Base-by-base conservation (phyloP, 164 flowering plant genomes). In the Tetrastigma voinierianum region DNA sequence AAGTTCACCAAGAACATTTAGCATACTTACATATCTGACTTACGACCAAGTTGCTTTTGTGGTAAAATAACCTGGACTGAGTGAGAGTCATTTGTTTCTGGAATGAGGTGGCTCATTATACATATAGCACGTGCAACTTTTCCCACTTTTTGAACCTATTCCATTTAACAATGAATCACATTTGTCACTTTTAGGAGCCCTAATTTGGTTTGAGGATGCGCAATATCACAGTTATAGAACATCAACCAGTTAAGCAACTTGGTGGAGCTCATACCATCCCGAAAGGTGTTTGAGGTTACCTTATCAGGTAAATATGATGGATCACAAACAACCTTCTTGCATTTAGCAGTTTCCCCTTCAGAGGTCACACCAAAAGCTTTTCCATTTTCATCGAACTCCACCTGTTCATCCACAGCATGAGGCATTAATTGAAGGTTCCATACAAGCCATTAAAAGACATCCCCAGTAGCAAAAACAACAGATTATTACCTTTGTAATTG, bases 311-410 rank as follows among this genome's bases (percentile, higher is more conserved):
- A 74, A 77, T 95, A 95, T 59, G 96, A 89, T 53, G 98, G 96
- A 77, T 90, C 97, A 51, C 98, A 95, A 14, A 92, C 98, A 70
- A 95, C 91, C 82, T 95, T 95, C 77, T 91, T 95, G 89, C 98
- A 90, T 72, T 89, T 91, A 3, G 98, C 97, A 67, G 97, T 95
- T 86, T 95, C 97, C 65, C 98, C 97, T 78, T 90, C 96, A 62
- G 96, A 95, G 3, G 97, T 88, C 68, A 95, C 98, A 23, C 97
- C 98, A 61, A 72, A 53, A 16, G 81, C 98, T 74, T 86, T 91
- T 48, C 98, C 98, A 78, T 69, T 73, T 14, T 32, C 78, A 71
- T 89, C 96, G 70, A 87, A 88, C 72, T 86, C 97, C 16, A 91
- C 97, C 97, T 93, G 73, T 46, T 57, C 2, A 72, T 59, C 25